Evolutionary conservation across 2,329 filamentous ascomycete genomes (phyloP), one percentile per base, ranked within the genome.

Genomic region (Aureobasidium sp.): DNA sequence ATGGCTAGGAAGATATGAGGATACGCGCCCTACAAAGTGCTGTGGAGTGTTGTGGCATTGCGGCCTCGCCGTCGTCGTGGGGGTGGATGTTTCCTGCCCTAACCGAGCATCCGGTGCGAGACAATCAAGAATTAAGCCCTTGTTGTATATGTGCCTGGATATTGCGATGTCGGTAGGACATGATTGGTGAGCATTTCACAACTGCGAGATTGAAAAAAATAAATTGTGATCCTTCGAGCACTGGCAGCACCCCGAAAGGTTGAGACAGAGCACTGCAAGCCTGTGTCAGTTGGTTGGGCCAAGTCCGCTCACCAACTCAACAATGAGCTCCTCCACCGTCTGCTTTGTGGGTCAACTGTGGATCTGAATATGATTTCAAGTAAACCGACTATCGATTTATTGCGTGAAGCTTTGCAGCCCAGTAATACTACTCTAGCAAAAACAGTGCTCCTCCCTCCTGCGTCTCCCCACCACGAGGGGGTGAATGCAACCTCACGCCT

Each of bases 321-420:
- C 25, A 37, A 17, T 17, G 25, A 31, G 15, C 25, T 42, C 20
- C 25, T 55, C 36, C 51, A 27, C 12, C 39, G 45, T 34, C 53
- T 45, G 27, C 39, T 45, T 34, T 44, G 53, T 57, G 53, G 53
- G 53, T 57, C 53, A 45, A 12, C 22, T 44, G 53, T 45, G 53
- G 53, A 57, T 44, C 41, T 57, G 3, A 29, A 45, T 17, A 34
- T 34, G 39, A 44, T 25, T 36, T 45, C 36, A 57, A 57, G 39
- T 7, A 44, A 57, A 44, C 25, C 39, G 27, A 36, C 53, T 57
- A 57, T 57, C 27, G 41, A 57, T 57, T 57, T n/a, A 29, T 57
- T 45, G 53, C 53, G 53, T 36, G n/a, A 45, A 36, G 55, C 55
- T 48, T 58, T 39, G 55, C 42, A 58, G 55, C 55, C 27, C 17